Evolutionary conservation across 768 basidiomycete species (phyloP).

Genomic region (Phanerochaete carnosa): DNA sequence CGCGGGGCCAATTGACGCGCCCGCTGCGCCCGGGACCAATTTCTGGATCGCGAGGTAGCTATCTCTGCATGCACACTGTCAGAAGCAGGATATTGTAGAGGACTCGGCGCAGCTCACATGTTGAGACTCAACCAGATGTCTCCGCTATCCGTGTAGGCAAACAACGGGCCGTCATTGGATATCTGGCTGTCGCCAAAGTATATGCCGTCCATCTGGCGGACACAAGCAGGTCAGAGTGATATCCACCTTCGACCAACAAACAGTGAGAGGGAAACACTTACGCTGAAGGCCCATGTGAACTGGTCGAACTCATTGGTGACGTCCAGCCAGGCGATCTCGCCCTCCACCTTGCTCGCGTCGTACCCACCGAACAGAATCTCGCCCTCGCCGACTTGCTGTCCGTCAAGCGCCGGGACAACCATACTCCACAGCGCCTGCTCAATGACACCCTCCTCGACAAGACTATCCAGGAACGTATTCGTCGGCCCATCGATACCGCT

Average conservation of each 20-base stretch:
- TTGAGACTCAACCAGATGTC: background rate
- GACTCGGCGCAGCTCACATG: background rate
- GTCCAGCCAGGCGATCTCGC: constrained; percentile 4
- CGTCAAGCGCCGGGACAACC: background rate
- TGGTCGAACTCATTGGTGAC: background rate
- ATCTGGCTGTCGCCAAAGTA: background rate
- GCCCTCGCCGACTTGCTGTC: background rate
- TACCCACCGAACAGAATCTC: constrained; percentile 8
- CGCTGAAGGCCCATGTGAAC: constrained; percentile 4
- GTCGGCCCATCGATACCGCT: constrained; percentile 1
- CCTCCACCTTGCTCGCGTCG: constrained; percentile 4
- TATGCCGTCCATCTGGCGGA: background rate
- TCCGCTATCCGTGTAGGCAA: background rate
- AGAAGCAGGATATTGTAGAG: background rate
- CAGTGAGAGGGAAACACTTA: background rate
- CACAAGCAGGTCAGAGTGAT: too few relatives aligned
- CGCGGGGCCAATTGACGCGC: background rate
- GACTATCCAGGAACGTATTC: constrained; percentile 5
- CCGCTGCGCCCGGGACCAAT: background rate
- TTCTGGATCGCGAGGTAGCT: background rate
- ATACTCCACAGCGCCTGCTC: constrained; percentile 2
- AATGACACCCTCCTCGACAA: constrained; percentile 2
- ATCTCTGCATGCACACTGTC: background rate
- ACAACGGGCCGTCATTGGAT: background rate
- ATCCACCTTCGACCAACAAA: background rate